These are phyloP conservation scores for Citrullus colocynthis DNA, from an alignment of 306 rosid genomes.

Conservation along the genomic window DNA sequence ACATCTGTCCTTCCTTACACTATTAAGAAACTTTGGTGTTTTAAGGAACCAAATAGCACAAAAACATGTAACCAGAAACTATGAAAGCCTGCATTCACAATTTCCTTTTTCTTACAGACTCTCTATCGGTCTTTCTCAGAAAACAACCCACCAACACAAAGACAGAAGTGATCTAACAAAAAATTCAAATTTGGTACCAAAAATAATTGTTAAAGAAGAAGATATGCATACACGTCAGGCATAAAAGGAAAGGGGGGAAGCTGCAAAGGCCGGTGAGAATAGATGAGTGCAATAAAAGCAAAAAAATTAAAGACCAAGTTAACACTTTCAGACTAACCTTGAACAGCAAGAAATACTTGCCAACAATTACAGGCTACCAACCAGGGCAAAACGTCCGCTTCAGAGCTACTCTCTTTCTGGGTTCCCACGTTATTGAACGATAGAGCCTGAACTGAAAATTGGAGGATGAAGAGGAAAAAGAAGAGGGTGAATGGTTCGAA, in stretches of 20 bases:
- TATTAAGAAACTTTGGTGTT: neutral
- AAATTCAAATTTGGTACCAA: slow-evolving; percentile 29
- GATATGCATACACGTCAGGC: neutral
- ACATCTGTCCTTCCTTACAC: slow-evolving; percentile 2
- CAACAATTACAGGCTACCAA: slow-evolving; percentile 50
- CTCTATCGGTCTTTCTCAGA: slow-evolving; percentile 15
- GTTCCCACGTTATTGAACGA: slow-evolving; percentile 17
- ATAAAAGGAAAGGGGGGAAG: slow-evolving; percentile 54
- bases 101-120: neutral
- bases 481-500: neutral
- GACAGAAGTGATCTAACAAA: neutral
- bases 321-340: slow-evolving; percentile 32
- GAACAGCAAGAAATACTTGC: slow-evolving; percentile 27
- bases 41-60: neutral
- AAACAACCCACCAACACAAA: slow-evolving; percentile 29
- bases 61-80: slow-evolving; percentile 11
- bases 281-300: slow-evolving; percentile 57
- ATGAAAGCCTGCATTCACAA: neutral
- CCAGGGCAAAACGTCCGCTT: slow-evolving; percentile 16
- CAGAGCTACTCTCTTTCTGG: slow-evolving; percentile 17
- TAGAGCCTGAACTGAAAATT: neutral
- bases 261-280: slow-evolving; percentile 25
- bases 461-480: neutral
- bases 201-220: slow-evolving; percentile 10
- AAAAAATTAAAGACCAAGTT: slow-evolving; percentile 32